Evolutionary conservation across 306 rosid species (phyloP).

Genomic region (Prunus kanzakura): DNA sequence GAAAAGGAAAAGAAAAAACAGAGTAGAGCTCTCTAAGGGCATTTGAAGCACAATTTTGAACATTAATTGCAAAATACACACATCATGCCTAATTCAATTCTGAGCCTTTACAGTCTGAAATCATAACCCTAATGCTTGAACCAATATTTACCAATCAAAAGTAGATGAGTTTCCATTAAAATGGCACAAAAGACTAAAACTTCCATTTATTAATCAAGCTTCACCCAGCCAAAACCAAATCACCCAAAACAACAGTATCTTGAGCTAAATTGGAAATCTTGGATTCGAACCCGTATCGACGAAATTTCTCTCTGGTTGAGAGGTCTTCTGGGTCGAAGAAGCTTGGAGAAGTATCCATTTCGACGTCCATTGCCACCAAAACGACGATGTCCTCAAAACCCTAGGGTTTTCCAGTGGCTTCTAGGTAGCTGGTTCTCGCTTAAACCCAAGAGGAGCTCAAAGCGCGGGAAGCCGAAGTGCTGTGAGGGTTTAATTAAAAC

Average conservation of each 20-base stretch:
- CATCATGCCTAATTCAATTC: not conserved
- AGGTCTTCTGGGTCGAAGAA: conserved; percentile 74
- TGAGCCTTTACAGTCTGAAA: not conserved
- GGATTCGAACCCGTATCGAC: conserved; percentile 68
- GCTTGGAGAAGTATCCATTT: conserved; percentile 63
- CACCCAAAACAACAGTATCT: not conserved
- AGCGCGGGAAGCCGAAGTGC: conserved; percentile 34
- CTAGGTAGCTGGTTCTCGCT: not conserved
- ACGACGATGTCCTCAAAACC: not conserved
- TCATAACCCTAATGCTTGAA: not conserved
- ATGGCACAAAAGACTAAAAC: not conserved
- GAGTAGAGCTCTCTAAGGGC: not conserved
- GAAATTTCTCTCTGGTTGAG: conserved; percentile 57
- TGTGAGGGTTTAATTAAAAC: not conserved
- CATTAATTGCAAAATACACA: not conserved
- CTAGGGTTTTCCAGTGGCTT: not conserved
- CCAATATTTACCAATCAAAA: not conserved
- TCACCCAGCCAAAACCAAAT: not conserved
- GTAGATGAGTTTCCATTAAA: not conserved
- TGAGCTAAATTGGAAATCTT: not conserved
- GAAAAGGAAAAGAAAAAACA: too few species aligned
- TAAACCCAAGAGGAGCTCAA: conserved; percentile 39
- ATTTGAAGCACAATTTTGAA: not conserved
- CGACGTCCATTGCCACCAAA: conserved; percentile 42
- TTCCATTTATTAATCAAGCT: not conserved